Conservation (phyloP, 352 stramenopile genomes). For the Globisporangium iwayamae region DNA sequence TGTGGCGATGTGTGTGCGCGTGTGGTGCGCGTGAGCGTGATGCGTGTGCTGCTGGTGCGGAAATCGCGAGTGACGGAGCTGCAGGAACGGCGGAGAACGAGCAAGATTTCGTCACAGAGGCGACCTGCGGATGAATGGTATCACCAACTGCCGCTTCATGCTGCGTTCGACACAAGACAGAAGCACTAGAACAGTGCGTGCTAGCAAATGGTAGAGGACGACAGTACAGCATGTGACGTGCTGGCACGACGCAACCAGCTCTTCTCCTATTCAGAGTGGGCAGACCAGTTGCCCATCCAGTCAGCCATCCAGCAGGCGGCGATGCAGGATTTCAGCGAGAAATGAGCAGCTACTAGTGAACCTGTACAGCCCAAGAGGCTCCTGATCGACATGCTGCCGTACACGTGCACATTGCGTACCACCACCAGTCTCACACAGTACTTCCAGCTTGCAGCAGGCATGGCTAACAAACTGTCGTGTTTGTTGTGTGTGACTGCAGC, state of each 20-base stretch:
- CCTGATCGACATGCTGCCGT: not conserved
- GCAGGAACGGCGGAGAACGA: conserved; percentile 3
- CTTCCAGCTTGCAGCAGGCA: not conserved
- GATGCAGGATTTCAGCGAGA: not conserved
- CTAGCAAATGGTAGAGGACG: not conserved
- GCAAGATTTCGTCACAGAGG: not conserved
- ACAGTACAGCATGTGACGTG: not conserved
- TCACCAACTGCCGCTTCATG: not conserved
- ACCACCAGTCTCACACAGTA: not conserved
- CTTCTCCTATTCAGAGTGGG: not conserved
- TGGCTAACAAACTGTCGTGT: conserved; percentile 16
- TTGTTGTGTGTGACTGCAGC: conserved; percentile 24
- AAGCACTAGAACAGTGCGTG: not conserved
- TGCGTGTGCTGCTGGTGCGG: not conserved
- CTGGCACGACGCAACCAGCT: not conserved
- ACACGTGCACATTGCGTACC: not conserved
- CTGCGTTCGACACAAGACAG: not conserved
- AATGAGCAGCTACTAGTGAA: not conserved
- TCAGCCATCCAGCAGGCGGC: not conserved
- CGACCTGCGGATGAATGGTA: not conserved
- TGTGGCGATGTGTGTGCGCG: not conserved
- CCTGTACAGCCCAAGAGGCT: not conserved
- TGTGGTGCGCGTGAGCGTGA: not conserved
- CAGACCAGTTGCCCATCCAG: not conserved
- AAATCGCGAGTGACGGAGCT: not conserved